A percentile compares a stretch with the other conserved stretches of the same genome.
Evolutionary conservation across 768 basidiomycete genomes (phyloP).

Genomic region (Mycena crocata): DNA sequence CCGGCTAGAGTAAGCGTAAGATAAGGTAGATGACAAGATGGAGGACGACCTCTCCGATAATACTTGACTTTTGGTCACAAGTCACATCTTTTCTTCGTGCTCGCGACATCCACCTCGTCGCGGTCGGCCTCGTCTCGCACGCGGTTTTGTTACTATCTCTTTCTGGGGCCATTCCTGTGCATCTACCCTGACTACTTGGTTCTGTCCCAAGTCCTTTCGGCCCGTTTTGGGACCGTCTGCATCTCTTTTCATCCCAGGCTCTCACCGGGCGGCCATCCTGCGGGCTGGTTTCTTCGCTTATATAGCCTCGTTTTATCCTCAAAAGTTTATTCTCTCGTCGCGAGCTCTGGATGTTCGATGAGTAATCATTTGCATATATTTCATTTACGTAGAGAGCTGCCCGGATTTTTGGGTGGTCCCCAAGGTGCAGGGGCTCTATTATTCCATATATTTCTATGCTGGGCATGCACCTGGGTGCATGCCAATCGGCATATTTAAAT

Average conservation of each 20-base stretch:
- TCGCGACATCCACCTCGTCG: too few relatives aligned
- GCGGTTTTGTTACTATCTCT: too few relatives aligned
- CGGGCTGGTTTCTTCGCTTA: too few relatives aligned
- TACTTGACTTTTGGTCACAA: not conserved
- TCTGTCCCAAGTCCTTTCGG: too few relatives aligned
- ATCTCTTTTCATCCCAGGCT: too few relatives aligned
- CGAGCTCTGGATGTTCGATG: not conserved
- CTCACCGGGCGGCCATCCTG: too few relatives aligned
- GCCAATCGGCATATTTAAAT: not conserved
- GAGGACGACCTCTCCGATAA: not conserved
- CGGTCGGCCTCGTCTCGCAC: not conserved
- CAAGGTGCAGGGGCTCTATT: not conserved
- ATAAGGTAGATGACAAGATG: conserved; percentile 2
- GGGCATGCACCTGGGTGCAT: too few relatives aligned
- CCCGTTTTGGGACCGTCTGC: not conserved
- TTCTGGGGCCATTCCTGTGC: too few relatives aligned
- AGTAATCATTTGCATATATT: not conserved
- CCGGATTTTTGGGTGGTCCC: not conserved
- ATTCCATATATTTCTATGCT: not conserved
- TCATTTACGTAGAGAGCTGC: not conserved
- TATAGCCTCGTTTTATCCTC: not conserved
- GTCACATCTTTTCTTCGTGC: conserved; percentile 8
- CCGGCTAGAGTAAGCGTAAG: conserved; percentile 2
- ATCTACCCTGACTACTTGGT: too few relatives aligned
- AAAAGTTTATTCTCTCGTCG: not conserved